Percentiles rank a stretch among this genome's conserved stretches.
Conservation (phyloP, 805 yeast genomes). For the Saturnispora hagleri region DNA sequence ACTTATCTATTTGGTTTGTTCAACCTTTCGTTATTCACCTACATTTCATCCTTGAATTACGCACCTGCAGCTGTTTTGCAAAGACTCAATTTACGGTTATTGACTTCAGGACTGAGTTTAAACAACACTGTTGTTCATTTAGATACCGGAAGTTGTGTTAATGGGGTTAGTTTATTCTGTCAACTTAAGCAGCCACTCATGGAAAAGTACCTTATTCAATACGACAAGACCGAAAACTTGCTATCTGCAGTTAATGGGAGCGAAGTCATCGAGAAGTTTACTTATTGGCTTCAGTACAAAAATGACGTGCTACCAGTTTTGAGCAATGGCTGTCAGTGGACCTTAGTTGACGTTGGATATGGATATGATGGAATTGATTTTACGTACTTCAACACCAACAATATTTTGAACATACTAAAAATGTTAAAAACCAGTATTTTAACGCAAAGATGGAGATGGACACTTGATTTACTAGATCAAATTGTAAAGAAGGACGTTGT, state of each 20-base stretch:
- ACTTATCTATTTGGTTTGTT: constrained; percentile 29
- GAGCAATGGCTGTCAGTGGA: constrained; percentile 34
- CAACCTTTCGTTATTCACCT: constrained; percentile 42
- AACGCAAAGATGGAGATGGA: neutral
- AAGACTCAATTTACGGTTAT: constrained; percentile 33
- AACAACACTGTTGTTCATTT: constrained; percentile 45
- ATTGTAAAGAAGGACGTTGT: neutral
- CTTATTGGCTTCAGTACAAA: constrained; percentile 40
- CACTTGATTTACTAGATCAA: neutral
- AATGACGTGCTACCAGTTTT: constrained; percentile 21
- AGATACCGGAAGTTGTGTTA: constrained; percentile 77
- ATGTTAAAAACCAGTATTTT: neutral
- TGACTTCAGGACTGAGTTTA: neutral
- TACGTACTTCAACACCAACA: neutral
- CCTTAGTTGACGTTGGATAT: constrained; percentile 28
- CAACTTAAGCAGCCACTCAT: constrained; percentile 36
- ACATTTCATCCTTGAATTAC: constrained; percentile 65
- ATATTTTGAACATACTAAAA: neutral
- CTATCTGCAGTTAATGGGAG: constrained; percentile 17
- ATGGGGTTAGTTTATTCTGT: constrained; percentile 73
- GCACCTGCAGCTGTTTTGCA: constrained; percentile 80
- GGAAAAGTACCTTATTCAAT: constrained; percentile 28
- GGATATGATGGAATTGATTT: constrained; percentile 29
- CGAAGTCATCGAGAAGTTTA: constrained; percentile 24
- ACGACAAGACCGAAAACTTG: constrained; percentile 68